Evolutionary conservation across 805 yeast genomes (phyloP).

Genomic region (Saccharomycopsis fibuligera): DNA sequence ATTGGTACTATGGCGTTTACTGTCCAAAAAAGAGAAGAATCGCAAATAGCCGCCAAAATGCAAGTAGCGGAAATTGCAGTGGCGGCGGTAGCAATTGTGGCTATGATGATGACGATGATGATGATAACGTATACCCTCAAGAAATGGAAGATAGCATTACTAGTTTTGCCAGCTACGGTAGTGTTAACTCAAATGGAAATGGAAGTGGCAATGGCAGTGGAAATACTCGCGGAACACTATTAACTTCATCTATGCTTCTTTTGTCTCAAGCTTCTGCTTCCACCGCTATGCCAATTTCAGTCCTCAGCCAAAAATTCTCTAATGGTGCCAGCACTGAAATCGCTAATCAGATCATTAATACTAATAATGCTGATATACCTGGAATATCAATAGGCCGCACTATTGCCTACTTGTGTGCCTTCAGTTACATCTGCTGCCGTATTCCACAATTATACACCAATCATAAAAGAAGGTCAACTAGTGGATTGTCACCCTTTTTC

Average conservation of each 20-base stretch:
- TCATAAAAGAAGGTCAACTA: slow-evolving; percentile 70
- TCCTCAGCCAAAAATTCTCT: slow-evolving; percentile 2
- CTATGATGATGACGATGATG: slow-evolving; percentile 8
- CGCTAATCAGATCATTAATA: no score
- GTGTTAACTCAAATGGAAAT: no score
- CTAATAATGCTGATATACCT: no score
- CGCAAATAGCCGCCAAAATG: slow-evolving; percentile 27
- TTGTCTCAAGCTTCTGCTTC: background rate
- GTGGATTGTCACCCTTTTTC: slow-evolving; percentile 76
- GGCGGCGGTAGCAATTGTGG: slow-evolving; percentile 5
- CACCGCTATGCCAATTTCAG: background rate
- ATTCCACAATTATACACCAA: slow-evolving; percentile 81
- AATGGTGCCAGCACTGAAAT: slow-evolving; percentile 6
- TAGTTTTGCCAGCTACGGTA: slow-evolving; percentile 10
- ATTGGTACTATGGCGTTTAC: slow-evolving; percentile 51
- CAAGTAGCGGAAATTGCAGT: slow-evolving; percentile 29
- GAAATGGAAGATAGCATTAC: slow-evolving; percentile 13
- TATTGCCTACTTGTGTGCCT: slow-evolving; percentile 76
- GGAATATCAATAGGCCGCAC: slow-evolving; percentile 36
- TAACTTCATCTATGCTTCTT: no score
- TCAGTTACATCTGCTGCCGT: slow-evolving; percentile 69
- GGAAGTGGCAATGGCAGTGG: no score
- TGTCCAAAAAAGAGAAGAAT: slow-evolving; percentile 25
- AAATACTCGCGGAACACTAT: no score
- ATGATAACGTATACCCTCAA: background rate